Evolutionary conservation across 352 stramenopile species (phyloP).

Genomic region (Peronospora belbahrii): DNA sequence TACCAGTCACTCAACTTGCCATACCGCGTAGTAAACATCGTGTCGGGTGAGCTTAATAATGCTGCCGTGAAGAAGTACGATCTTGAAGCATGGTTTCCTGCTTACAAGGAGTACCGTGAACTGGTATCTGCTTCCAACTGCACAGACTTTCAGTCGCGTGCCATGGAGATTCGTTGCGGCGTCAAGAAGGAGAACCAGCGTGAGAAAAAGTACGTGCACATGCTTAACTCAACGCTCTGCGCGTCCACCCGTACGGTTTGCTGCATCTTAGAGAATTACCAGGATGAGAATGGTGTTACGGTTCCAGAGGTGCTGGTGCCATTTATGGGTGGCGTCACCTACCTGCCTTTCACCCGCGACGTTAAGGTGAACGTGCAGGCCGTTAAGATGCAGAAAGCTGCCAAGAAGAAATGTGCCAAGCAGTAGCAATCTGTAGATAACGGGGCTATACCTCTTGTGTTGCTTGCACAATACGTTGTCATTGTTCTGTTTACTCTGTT

Average conservation of each 20-base stretch:
- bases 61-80: conserved; percentile 99
- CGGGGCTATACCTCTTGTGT: conserved; percentile 2
- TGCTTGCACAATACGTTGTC: conserved; percentile 13
- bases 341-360: conserved; percentile 96
- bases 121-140: conserved; percentile 99
- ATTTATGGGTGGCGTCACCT: conserved; percentile 98
- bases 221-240: conserved; percentile 99
- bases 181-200: conserved; percentile 92
- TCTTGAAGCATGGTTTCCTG: conserved; percentile 98
- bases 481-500: conserved; percentile 15
- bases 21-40: conserved; percentile 99
- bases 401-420: conserved; percentile 87
- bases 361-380: conserved; percentile 88
- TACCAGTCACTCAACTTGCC: conserved; percentile 96
- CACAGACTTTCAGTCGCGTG: conserved; percentile 96
- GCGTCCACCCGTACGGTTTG: conserved; percentile 98
- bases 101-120: conserved; percentile 97
- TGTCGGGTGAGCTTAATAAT: conserved; percentile 97
- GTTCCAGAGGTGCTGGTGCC: conserved; percentile 96
- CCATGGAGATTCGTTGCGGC: conserved; percentile 96
- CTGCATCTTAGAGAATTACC: conserved; percentile 98
- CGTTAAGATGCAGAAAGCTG: conserved; percentile 93
- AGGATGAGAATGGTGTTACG: conserved; percentile 94
- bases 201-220: conserved; percentile 97
- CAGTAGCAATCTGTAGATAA: conserved; percentile 37